phyloP scores from a whole-genome alignment of 345 rosid species.

The Linum tenue region DNA sequence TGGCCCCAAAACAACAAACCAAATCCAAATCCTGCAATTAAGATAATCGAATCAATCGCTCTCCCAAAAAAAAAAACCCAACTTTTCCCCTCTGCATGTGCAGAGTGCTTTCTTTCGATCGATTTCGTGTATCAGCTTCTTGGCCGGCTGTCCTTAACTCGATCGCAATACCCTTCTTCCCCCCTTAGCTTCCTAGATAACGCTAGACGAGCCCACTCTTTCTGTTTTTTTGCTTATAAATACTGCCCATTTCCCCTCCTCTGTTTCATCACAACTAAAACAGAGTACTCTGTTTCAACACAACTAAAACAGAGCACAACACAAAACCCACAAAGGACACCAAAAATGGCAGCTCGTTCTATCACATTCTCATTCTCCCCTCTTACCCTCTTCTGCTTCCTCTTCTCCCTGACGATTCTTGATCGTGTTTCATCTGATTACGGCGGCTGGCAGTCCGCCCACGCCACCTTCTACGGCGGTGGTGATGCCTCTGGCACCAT shows the following conservation, averaged over 20 bases:
- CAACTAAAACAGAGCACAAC: background rate
- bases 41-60: too few species aligned
- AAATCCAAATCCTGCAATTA: too few species aligned
- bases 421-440: constrained; percentile 16
- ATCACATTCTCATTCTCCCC: background rate
- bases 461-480: constrained; percentile 44
- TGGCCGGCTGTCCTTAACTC: too few species aligned
- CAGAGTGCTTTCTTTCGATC: too few species aligned
- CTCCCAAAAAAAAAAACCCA: too few species aligned
- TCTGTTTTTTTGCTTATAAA: constrained; percentile 18
- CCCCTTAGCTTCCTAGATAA: too few species aligned
- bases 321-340: background rate
- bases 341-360: constrained; percentile 19
- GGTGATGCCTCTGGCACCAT: constrained; percentile 40
- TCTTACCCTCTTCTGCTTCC: constrained; percentile 6
- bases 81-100: too few species aligned
- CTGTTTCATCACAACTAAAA: background rate
- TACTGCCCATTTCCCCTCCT: background rate
- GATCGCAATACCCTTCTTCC: too few species aligned
- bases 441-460: constrained; percentile 36
- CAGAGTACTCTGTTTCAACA: background rate
- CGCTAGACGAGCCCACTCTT: too few species aligned
- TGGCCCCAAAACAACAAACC: too few species aligned
- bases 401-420: constrained; percentile 5
- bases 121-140: too few species aligned